phyloP scores from a whole-genome alignment of 768 basidiomycete genomes.

The Suillus occidentalis region DNA sequence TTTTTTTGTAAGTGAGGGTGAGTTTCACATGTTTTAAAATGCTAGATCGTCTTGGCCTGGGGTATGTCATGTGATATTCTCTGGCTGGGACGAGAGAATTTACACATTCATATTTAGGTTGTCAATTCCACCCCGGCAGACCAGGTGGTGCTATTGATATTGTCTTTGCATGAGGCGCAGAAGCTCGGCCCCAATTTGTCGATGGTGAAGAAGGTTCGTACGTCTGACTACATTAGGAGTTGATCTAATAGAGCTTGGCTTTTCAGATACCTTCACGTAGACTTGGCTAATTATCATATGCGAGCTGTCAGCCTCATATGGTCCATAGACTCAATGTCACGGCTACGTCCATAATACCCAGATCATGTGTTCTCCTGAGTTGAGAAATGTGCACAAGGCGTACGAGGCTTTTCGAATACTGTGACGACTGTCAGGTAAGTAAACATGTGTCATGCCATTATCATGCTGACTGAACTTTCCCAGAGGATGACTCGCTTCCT shows the following conservation, averaged over 20 bases:
- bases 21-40: conserved; percentile 22
- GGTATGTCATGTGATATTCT: conserved; percentile 35
- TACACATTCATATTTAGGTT: conserved; percentile 38
- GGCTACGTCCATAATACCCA: conserved; percentile 65
- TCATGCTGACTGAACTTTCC: conserved; percentile 7
- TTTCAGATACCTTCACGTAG: conserved; percentile 68
- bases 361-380: conserved; percentile 59
- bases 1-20: no score
- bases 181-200: conserved; percentile 51
- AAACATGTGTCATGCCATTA: neutral
- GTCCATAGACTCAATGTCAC: conserved; percentile 62
- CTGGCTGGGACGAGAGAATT: conserved; percentile 9
- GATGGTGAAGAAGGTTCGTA: conserved; percentile 52
- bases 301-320: conserved; percentile 83
- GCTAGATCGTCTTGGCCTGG: conserved; percentile 56
- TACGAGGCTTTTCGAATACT: conserved; percentile 90
- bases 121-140: conserved; percentile 68
- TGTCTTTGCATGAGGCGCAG: conserved; percentile 55
- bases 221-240: neutral
- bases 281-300: conserved; percentile 71
- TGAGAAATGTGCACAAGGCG: conserved; percentile 48
- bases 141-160: conserved; percentile 54
- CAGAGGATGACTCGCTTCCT: conserved; percentile 80
- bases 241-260: conserved; percentile 36
- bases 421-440: conserved; percentile 84